Conservation (phyloP, 2,329 filamentous ascomycete species). For the Nannizziopsis barbatae region DNA sequence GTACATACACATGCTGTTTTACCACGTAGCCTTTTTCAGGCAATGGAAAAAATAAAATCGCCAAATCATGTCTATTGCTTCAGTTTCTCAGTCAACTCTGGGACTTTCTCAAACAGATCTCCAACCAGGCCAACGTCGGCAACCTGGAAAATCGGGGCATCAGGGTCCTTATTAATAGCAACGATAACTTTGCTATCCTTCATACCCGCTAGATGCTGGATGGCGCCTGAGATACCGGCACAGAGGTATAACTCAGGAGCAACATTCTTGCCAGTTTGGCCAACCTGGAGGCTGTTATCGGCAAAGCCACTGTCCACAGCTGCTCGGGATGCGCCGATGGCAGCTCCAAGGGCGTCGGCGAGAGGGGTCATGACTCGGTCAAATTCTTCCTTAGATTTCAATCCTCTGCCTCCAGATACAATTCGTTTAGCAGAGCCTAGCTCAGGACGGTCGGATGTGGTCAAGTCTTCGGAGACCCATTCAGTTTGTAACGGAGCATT, state of each 20-base stretch:
- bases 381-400: slow-evolving; percentile 98
- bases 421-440: slow-evolving; percentile 79
- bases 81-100: slow-evolving; percentile 90
- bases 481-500: slow-evolving; percentile 62
- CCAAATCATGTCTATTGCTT: slow-evolving; percentile 40
- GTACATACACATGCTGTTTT: too few species aligned
- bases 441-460: slow-evolving; percentile 88
- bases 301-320: slow-evolving; percentile 96
- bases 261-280: slow-evolving; percentile 97
- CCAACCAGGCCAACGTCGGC: slow-evolving; percentile 92
- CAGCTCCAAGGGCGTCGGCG: slow-evolving; percentile 86
- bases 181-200: slow-evolving; percentile 99
- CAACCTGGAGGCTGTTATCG: slow-evolving; percentile 95
- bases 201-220: slow-evolving; percentile 97
- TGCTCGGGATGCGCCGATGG: slow-evolving; percentile 85
- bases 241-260: slow-evolving; percentile 92
- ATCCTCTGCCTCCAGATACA: slow-evolving; percentile 82
- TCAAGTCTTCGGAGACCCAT: slow-evolving; percentile 88
- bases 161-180: slow-evolving; percentile 93
- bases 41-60: background rate
- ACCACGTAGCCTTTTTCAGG: background rate
- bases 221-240: slow-evolving; percentile 90
- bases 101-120: slow-evolving; percentile 90
- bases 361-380: slow-evolving; percentile 84
- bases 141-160: slow-evolving; percentile 96